Evolutionary conservation across 208 protist species (phyloP).

Genomic region (Angomonas desouzai): DNA sequence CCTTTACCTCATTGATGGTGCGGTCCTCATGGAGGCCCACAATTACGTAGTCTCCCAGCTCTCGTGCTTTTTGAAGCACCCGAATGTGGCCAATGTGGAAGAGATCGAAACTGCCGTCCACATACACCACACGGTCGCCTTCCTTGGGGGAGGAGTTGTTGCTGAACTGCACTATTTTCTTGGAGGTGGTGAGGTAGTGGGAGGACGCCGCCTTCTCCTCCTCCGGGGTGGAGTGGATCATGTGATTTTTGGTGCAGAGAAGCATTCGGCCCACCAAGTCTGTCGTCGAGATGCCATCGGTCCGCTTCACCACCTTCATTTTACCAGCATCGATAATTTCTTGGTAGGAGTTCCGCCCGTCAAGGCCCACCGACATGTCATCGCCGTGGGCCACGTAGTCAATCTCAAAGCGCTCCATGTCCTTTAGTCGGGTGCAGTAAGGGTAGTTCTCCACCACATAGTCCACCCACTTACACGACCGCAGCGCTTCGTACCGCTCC

Average conservation of each 20-base stretch:
- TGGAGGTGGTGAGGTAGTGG: slow-evolving; percentile 89
- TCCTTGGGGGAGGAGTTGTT: slow-evolving; percentile 74
- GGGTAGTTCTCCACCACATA: slow-evolving; percentile 95
- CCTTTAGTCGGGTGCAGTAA: slow-evolving; percentile 90
- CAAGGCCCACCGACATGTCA: slow-evolving; percentile 94
- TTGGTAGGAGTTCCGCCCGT: slow-evolving; percentile 95
- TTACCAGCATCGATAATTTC: slow-evolving; percentile 89
- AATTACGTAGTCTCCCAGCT: slow-evolving; percentile 94
- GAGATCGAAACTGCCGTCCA: slow-evolving; percentile 97
- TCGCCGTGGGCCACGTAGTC: slow-evolving; percentile 98
- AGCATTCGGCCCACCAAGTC: slow-evolving; percentile 98
- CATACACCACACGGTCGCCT: slow-evolving; percentile 94
- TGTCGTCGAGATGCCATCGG: slow-evolving; percentile 97
- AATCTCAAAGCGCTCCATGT: slow-evolving; percentile 92
- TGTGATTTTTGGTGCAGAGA: slow-evolving; percentile 84
- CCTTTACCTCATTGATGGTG: slow-evolving; percentile 87
- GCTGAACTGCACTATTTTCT: slow-evolving; percentile 96
- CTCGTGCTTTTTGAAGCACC: slow-evolving; percentile 91
- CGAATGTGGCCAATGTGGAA: slow-evolving; percentile 96
- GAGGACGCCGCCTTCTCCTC: slow-evolving; percentile 12
- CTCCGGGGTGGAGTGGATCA: slow-evolving; percentile 38
- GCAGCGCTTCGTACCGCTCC: slow-evolving; percentile 93
- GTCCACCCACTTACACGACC: slow-evolving; percentile 98
- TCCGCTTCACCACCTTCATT: slow-evolving; percentile 92
- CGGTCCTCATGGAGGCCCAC: slow-evolving; percentile 96